Conservation (phyloP, 441 rosid genomes). For the Euphorbia corollata region DNA sequence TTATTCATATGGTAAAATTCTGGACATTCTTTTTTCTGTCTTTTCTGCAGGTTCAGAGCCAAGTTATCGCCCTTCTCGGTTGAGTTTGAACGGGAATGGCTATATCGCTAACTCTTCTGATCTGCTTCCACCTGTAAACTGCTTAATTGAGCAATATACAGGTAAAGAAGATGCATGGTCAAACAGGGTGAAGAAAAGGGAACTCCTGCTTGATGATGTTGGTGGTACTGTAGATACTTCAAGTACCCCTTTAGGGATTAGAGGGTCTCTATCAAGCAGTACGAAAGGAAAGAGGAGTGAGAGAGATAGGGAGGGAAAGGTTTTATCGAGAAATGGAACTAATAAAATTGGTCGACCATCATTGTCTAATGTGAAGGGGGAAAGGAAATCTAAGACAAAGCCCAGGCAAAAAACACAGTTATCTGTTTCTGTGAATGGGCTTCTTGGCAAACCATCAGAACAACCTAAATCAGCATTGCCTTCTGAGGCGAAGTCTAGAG, state of each 20-base stretch:
- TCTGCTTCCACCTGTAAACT: slow-evolving; percentile 7
- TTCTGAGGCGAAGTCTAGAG: slow-evolving; percentile 42
- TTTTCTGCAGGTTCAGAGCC: slow-evolving; percentile 54
- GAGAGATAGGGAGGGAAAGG: slow-evolving; percentile 93
- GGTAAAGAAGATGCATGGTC: slow-evolving; percentile 67
- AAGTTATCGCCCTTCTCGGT: slow-evolving; percentile 38
- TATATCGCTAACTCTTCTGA: slow-evolving; percentile 40
- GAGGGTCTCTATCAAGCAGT: slow-evolving; percentile 60
- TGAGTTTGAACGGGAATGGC: slow-evolving; percentile 44
- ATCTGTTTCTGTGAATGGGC: slow-evolving; percentile 69
- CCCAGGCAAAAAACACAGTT: slow-evolving; percentile 85
- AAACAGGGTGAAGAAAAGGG: slow-evolving; percentile 78
- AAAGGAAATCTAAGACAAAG: slow-evolving; percentile 75
- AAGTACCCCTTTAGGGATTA: slow-evolving; percentile 39
- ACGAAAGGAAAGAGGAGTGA: slow-evolving; percentile 94
- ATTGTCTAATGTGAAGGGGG: slow-evolving; percentile 66
- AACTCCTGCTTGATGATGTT: slow-evolving; percentile 76
- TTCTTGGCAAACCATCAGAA: slow-evolving; percentile 54
- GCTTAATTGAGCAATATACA: slow-evolving; percentile 20
- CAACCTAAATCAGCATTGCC: slow-evolving; percentile 42
- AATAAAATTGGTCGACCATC: slow-evolving; percentile 75
- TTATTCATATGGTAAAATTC: slow-evolving; percentile 5
- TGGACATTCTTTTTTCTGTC: slow-evolving; percentile 34
- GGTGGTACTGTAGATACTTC: slow-evolving; percentile 41
- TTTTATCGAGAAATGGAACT: slow-evolving; percentile 58